phyloP scores from a whole-genome alignment of 2,329 filamentous ascomycete species.

The Colletotrichum phormii region DNA sequence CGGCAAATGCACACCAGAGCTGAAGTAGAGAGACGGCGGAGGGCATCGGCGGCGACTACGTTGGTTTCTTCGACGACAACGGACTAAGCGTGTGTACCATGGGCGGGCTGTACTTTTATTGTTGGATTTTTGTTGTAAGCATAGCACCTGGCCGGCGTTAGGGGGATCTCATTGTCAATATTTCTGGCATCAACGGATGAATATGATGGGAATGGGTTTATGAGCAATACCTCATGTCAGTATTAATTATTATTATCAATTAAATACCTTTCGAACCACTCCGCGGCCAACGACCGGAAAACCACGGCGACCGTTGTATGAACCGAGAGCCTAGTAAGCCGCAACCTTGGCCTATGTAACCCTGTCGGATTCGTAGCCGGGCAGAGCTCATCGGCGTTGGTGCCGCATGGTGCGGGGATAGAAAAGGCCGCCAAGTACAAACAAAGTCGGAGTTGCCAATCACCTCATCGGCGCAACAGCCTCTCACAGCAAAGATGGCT shows the following conservation, averaged over 20 bases:
- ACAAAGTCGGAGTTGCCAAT: conserved; percentile 1
- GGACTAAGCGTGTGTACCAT: not conserved
- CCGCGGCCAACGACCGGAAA: not conserved
- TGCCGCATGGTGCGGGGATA: conserved; percentile 1
- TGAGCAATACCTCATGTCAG: not conserved
- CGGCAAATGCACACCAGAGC: conserved; percentile 24
- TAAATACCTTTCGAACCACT: not conserved
- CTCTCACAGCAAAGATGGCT: not conserved
- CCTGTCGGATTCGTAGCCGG: not conserved
- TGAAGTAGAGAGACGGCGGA: conserved; percentile 27
- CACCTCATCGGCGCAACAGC: conserved; percentile 4
- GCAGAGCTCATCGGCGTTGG: not conserved
- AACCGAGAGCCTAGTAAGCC: not conserved
- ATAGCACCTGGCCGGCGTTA: not conserved
- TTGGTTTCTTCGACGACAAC: conserved; percentile 23
- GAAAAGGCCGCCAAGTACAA: conserved; percentile 14
- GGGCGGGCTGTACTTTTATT: not conserved
- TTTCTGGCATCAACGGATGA: not conserved
- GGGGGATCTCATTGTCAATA: not conserved
- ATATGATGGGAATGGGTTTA: not conserved
- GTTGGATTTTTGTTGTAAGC: not conserved
- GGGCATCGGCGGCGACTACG: conserved; percentile 28
- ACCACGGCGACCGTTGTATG: not conserved
- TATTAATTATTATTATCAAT: not conserved
- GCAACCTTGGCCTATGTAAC: not conserved